A percentile compares a stretch with the other conserved stretches of the same genome.
These are phyloP conservation scores for Amaranthus tricolor DNA, from an alignment of 179 eudicot species.

Conservation along the genomic window DNA sequence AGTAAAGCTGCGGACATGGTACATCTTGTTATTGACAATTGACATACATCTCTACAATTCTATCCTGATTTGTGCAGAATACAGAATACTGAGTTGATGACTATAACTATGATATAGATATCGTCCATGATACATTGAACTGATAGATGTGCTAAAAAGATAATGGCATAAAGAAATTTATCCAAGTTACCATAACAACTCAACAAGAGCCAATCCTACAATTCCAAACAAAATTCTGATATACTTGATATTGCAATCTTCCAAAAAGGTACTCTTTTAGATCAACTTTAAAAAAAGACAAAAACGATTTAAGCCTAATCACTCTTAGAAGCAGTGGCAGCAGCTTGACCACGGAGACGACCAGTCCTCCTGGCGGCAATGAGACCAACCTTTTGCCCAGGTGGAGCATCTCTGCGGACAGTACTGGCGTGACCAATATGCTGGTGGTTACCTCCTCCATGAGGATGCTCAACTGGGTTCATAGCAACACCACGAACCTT, in stretches of 20 bases:
- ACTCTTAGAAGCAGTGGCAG: constrained; percentile 31
- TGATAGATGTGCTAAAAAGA: not conserved
- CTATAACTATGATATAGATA: no score
- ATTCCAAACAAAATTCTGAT: constrained; percentile 24
- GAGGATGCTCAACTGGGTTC: constrained; percentile 49
- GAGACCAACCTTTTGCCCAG: constrained; percentile 44
- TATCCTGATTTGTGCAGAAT: no score
- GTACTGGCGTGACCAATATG: constrained; percentile 47
- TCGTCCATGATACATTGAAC: not conserved
- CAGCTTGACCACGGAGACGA: constrained; percentile 49
- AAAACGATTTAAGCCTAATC: constrained; percentile 29
- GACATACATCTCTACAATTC: no score
- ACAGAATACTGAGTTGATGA: no score
- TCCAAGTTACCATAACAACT: constrained; percentile 10
- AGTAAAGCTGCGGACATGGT: no score
- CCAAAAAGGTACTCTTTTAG: constrained; percentile 14
- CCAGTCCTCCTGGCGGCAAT: constrained; percentile 45
- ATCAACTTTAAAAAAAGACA: constrained; percentile 17
- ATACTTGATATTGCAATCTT: constrained; percentile 18
- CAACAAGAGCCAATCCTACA: constrained; percentile 12
- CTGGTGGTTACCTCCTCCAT: constrained; percentile 50
- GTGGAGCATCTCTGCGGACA: constrained; percentile 41
- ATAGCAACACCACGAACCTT: constrained; percentile 49
- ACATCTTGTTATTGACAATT: no score
- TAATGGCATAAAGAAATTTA: constrained; percentile 13